A percentile compares a stretch with the other conserved stretches of the same genome.
phyloP scores from a whole-genome alignment of 2,329 filamentous ascomycete genomes.

The Pseudogymnoascus sp. region DNA sequence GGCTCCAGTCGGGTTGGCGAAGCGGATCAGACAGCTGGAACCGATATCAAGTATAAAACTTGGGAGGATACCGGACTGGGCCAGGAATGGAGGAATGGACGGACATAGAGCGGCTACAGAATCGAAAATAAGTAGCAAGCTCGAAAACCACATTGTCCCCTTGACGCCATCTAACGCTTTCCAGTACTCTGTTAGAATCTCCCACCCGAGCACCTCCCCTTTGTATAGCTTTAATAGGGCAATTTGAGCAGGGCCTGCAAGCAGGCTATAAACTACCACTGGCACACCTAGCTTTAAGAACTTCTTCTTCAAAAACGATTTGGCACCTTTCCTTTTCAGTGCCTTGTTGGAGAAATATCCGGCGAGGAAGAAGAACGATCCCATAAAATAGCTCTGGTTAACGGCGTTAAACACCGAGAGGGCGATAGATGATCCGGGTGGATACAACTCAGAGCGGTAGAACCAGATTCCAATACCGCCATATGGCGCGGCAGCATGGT shows the following conservation, averaged over 20 bases:
- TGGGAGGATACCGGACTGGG: not conserved
- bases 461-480: conserved; percentile 11
- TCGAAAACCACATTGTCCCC: not conserved
- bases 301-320: conserved; percentile 10
- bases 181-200: not conserved
- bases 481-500: conserved; percentile 12
- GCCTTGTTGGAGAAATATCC: conserved; percentile 9
- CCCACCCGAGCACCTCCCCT: not conserved
- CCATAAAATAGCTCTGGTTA: conserved; percentile 15
- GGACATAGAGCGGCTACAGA: not conserved
- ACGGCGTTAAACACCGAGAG: conserved; percentile 13
- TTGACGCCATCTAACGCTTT: not conserved
- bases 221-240: conserved; percentile 8
- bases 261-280: conserved; percentile 7
- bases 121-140: not conserved
- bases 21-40: not conserved
- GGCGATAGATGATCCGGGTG: not conserved
- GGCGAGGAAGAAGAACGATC: conserved; percentile 13
- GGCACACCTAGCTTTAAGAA: conserved; percentile 11
- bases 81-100: not conserved
- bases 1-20: not conserved
- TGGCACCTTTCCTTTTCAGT: conserved; percentile 8
- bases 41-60: conserved; percentile 1
- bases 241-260: conserved; percentile 2
- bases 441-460: conserved; percentile 9